Conservation (phyloP, 1,284 basidiomycete genomes). For the Sporisorium graminicola region DNA sequence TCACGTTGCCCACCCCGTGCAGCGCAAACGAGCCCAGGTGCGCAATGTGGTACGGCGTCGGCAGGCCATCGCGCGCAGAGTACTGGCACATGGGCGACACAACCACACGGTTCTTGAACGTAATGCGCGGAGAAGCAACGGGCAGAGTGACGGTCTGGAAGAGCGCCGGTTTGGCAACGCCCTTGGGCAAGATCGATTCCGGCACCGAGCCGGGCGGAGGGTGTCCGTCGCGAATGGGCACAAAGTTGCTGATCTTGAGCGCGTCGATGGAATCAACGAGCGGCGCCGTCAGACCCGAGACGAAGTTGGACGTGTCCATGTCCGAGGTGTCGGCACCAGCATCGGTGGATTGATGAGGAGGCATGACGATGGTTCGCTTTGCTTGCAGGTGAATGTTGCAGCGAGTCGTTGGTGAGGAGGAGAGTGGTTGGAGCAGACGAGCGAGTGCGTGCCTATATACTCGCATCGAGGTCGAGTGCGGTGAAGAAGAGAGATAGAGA, state of each 20-base stretch:
- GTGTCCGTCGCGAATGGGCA: slow-evolving; percentile 36
- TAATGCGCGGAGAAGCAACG: slow-evolving; percentile 30
- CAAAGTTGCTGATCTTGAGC: slow-evolving; percentile 47
- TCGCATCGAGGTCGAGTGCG: neutral
- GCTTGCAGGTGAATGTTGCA: neutral
- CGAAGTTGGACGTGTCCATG: slow-evolving; percentile 43
- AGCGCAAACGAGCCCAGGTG: slow-evolving; percentile 66
- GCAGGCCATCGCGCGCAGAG: slow-evolving; percentile 59
- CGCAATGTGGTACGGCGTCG: slow-evolving; percentile 64
- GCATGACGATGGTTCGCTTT: slow-evolving; percentile 11
- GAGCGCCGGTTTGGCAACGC: slow-evolving; percentile 53
- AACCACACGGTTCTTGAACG: slow-evolving; percentile 62
- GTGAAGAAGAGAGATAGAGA: neutral
- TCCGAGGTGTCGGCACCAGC: slow-evolving; percentile 7
- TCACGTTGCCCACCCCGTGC: slow-evolving; percentile 64
- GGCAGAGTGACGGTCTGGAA: slow-evolving; percentile 54
- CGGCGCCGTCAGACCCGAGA: slow-evolving; percentile 41
- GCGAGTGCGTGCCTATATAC: slow-evolving; percentile 6
- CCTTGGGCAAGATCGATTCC: slow-evolving; percentile 52
- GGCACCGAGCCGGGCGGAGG: slow-evolving; percentile 59
- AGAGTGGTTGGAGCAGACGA: neutral
- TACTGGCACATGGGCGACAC: slow-evolving; percentile 67
- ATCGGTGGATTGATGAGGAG: slow-evolving; percentile 17
- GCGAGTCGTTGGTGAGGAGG: neutral
- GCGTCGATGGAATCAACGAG: slow-evolving; percentile 32